Base-by-base conservation (phyloP, 2,329 filamentous ascomycete species). In the Pseudocercospora crystallina region DNA sequence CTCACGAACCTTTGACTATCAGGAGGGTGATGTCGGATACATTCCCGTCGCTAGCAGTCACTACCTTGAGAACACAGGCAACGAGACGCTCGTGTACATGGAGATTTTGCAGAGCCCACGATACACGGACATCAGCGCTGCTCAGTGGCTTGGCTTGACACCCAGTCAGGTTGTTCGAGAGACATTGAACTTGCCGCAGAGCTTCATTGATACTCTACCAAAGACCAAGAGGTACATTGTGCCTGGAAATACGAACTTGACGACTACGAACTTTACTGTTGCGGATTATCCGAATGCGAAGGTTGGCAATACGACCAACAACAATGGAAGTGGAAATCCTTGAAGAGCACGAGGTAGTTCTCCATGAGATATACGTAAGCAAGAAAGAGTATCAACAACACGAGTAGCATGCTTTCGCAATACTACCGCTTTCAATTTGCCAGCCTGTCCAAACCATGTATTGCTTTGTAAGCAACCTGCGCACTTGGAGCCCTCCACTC, bases 31-130 rank as follows among this genome's bases (percentile, higher is more conserved):
- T 51, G 79, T 83, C 0, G 81, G 79, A 0, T 83, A 83, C 53
- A 76, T 84, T 10, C 79, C 80, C 1, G 72, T 75, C 10, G 71
- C 74, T 1, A 72, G 75, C 35, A 75, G 77, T 0, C 82, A 84
- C 61, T 84, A 83, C 56, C 69, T 84, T 15, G 80, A 84, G 69
- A 84, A 84, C 61, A 81, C 76, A 0, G 80, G 80, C 14, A 75
- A 72, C 8, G 78, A 80, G 51, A 77, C 81, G 48, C 66, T 83
- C 7, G 68, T 82, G 1, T 81, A 82, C 60, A 66, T 84, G 10
- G 81, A 84, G 60, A 77, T 84, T 1, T 65, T 84, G 46, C 78
- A 80, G 65, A 77, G 80, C 4, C 63, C 66, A 17, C 69, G 70
- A 48, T 81, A 79, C 51, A 54, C 72, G 11, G 80, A 82, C 53